Evolutionary conservation across 1,139 yeast genomes (phyloP).

Genomic region (Candida frijolesensis): DNA sequence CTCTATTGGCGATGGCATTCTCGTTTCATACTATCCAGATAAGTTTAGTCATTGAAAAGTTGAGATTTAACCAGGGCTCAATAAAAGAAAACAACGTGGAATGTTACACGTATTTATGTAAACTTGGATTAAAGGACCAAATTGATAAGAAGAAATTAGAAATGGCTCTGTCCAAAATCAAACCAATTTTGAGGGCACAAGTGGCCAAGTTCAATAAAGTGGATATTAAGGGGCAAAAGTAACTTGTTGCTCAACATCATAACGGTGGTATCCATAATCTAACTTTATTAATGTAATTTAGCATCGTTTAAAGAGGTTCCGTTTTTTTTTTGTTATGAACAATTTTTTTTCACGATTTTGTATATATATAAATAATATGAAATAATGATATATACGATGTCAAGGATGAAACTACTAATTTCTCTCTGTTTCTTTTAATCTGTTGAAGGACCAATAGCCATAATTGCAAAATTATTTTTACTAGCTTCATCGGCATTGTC

Average conservation of each 20-base stretch:
- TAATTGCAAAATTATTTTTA: constrained; percentile 63
- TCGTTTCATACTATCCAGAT: constrained; percentile 60
- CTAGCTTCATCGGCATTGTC: constrained; percentile 60
- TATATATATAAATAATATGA: background rate
- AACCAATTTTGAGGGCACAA: background rate
- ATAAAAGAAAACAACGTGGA: background rate
- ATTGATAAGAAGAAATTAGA: background rate
- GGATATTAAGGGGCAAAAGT: constrained; percentile 92
- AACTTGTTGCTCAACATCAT: constrained; percentile 10
- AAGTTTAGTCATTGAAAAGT: constrained; percentile 45
- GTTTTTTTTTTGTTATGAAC: too few species aligned
- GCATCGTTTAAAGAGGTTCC: too few species aligned
- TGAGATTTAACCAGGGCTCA: constrained; percentile 41
- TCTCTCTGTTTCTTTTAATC: constrained; percentile 25
- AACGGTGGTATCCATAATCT: background rate
- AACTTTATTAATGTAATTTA: too few species aligned
- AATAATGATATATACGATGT: background rate
- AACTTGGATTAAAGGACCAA: constrained; percentile 33
- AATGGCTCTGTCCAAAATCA: background rate
- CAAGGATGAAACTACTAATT: too few species aligned
- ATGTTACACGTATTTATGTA: background rate
- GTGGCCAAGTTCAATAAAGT: constrained; percentile 36
- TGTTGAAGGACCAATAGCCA: constrained; percentile 63
- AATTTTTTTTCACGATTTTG: too few species aligned
- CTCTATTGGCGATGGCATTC: constrained; percentile 59